These are phyloP conservation scores for Penicillium argentinense DNA, from an alignment of 495 filamentous ascomycete species.

Conservation along the genomic window DNA sequence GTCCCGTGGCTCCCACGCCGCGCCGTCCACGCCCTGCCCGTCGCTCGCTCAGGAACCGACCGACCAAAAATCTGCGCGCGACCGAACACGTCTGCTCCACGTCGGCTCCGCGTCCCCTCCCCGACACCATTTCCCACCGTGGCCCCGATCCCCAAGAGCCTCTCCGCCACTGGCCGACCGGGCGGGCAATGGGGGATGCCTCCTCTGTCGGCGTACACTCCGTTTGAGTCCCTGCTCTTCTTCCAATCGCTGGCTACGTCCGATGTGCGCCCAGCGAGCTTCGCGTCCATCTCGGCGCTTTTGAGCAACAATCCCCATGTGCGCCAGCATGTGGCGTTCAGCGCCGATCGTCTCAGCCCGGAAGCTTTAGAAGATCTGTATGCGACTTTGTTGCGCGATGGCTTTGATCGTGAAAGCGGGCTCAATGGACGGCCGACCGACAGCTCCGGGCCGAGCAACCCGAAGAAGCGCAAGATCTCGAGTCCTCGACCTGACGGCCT, in stretches of 20 bases:
- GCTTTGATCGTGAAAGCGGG: slow-evolving; percentile 43
- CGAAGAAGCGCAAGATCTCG: slow-evolving; percentile 72
- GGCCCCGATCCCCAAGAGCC: slow-evolving; percentile 41
- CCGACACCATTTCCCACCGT: slow-evolving; percentile 30
- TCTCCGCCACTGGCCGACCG: slow-evolving; percentile 42
- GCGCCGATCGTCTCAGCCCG: slow-evolving; percentile 70
- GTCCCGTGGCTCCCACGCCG: not conserved
- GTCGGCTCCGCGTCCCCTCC: slow-evolving; percentile 1
- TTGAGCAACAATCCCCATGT: slow-evolving; percentile 71
- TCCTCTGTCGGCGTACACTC: slow-evolving; percentile 68
- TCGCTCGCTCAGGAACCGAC: not conserved
- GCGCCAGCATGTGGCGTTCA: slow-evolving; percentile 64
- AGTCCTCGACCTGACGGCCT: slow-evolving; percentile 59
- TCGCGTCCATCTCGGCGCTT: slow-evolving; percentile 69
- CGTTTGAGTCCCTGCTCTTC: slow-evolving; percentile 84
- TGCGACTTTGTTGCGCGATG: slow-evolving; percentile 71
- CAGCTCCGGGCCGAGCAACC: slow-evolving; percentile 36
- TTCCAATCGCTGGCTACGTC: slow-evolving; percentile 77
- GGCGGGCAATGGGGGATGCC: slow-evolving; percentile 53
- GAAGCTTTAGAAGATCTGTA: slow-evolving; percentile 79
- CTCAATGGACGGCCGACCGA: slow-evolving; percentile 33
- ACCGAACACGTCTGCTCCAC: slow-evolving; percentile 12
- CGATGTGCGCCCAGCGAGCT: slow-evolving; percentile 63
- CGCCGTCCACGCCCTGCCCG: not conserved
- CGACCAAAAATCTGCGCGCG: slow-evolving; percentile 13